Evolutionary conservation across 2,329 filamentous ascomycete species (phyloP), one percentile per base, ranked within the genome.

Genomic region (Pseudopyricularia cyperi): DNA sequence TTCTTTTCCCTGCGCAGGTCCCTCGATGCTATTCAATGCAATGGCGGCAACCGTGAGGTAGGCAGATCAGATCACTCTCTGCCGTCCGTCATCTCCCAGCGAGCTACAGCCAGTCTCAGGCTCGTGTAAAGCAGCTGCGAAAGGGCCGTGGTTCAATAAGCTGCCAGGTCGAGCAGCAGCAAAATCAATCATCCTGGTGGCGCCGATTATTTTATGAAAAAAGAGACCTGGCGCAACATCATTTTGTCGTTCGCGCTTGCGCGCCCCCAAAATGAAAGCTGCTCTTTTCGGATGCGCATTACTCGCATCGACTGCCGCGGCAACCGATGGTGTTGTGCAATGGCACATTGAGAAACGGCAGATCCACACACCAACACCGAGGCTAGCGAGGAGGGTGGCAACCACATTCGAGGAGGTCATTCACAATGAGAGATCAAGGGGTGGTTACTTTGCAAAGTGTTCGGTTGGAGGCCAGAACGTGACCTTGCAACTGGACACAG

Each of bases 401-500:
- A 59, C 60, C 15, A 71, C 70, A 1, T 66, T 71, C 32, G 63
- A 70, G 33, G 68, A 71, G 48, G 56, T 66, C 46, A 70, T 79
- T 51, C 61, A 59, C 19, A 78, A 79, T 57, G 64, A 74, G 51
- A 58, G 62, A 50, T 57, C 58, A 7, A 59, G 66, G 47, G 77
- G 77, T 34, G 67, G 73, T 34, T 83, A 82, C 61, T 82, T 80
- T 58, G 72, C 75, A 17, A 73, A 73, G 22, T 74, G 80, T 55
- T 64, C 67, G 26, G 61, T 84, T 24, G 81, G 81, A 17, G 80
- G 74, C 7, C 80, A 84, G 59, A 63, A 72, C 4, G 55, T 84
- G 39, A 74, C 71, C 1, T 64, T 84, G 51, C 77, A 82, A 61
- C 69, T 84, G 46, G 80, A 84, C 63, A 84, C 80, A 0, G 81